phyloP scores from a whole-genome alignment of 306 rosid genomes.

The Vigna trinervia region DNA sequence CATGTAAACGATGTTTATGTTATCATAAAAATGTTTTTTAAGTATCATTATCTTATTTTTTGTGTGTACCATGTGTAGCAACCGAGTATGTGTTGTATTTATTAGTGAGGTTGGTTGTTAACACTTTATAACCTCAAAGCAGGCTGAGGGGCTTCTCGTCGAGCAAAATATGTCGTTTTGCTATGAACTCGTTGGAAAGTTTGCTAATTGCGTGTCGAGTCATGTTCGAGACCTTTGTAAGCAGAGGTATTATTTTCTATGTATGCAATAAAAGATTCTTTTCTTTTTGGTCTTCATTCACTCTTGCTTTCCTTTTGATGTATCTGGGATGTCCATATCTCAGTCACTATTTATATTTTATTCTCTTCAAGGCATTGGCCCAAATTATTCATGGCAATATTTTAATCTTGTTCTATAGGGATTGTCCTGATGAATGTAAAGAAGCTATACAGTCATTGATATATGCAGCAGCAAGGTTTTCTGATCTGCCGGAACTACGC shows the following conservation, averaged over 20 bases:
- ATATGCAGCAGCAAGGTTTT: conserved; percentile 84
- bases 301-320: not conserved
- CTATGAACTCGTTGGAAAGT: conserved; percentile 61
- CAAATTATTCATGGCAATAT: not conserved
- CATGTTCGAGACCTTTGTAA: conserved; percentile 59
- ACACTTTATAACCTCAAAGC: conserved; percentile 36
- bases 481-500: conserved; percentile 89
- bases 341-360: conserved; percentile 9
- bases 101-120: not conserved
- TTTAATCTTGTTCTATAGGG: conserved; percentile 47
- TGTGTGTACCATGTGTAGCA: not conserved
- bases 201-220: conserved; percentile 49
- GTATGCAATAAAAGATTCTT: not conserved
- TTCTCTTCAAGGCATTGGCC: conserved; percentile 52
- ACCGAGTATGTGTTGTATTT: not conserved
- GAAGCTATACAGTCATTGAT: conserved; percentile 77
- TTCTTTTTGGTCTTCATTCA: not conserved
- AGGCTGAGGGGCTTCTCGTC: conserved; percentile 78
- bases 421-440: conserved; percentile 79
- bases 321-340: not conserved
- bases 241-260: conserved; percentile 55
- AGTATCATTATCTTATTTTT: too few species aligned
- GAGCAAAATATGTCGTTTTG: conserved; percentile 71
- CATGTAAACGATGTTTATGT: too few species aligned
- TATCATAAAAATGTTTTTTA: too few species aligned